A percentile compares a stretch with the other conserved stretches of the same genome.
phyloP scores from a whole-genome alignment of 1,284 basidiomycete genomes.

The Amylostereum areolatum region DNA sequence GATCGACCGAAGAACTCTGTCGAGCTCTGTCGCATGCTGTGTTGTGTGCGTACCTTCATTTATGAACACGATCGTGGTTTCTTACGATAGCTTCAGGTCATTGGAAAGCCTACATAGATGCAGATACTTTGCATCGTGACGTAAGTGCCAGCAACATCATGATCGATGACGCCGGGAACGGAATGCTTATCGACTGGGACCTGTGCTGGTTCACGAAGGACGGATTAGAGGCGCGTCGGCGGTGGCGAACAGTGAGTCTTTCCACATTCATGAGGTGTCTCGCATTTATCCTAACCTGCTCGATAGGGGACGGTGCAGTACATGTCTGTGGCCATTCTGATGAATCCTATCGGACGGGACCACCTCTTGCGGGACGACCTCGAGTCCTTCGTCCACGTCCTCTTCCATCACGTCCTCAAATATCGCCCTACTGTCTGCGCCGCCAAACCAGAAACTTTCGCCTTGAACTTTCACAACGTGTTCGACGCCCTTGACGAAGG shows the following conservation, averaged over 20 bases:
- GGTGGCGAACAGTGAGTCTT: no score
- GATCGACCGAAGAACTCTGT: not conserved
- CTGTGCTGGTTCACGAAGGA: no score
- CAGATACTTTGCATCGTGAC: not conserved
- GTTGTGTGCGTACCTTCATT: not conserved
- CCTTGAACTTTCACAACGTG: no score
- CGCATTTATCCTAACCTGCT: no score
- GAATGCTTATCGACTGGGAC: slow-evolving; percentile 2
- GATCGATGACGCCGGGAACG: not conserved
- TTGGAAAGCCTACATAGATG: not conserved
- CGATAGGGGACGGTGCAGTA: not conserved
- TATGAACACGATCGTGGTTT: not conserved
- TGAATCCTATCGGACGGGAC: not conserved
- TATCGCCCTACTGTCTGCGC: not conserved
- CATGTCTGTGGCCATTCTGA: not conserved
- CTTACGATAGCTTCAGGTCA: not conserved
- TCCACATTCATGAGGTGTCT: no score
- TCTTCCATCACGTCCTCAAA: not conserved
- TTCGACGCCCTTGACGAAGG: no score
- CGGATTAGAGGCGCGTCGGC: no score
- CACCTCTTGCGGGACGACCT: not conserved
- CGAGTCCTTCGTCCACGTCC: not conserved
- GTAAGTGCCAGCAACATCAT: not conserved
- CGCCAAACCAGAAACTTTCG: no score
- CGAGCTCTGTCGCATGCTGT: not conserved